phyloP scores from a whole-genome alignment of 1,284 basidiomycete genomes.

The Porodaedalea pini region DNA sequence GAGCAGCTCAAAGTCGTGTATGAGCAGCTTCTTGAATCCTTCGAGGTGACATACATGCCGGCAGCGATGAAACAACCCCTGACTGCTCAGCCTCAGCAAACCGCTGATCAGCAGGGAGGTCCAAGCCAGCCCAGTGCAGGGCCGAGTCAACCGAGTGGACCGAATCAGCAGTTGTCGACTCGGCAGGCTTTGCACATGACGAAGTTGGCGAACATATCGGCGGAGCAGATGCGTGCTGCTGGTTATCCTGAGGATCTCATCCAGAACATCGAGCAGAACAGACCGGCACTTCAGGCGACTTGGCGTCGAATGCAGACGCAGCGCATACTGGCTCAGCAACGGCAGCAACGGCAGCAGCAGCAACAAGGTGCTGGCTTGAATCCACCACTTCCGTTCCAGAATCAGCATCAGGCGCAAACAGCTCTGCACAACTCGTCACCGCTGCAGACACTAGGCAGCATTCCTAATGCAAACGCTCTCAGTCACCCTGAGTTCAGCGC shows the following conservation, averaged over 20 bases:
- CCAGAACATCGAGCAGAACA: slow-evolving; percentile 52
- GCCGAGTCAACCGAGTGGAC: slow-evolving; percentile 13
- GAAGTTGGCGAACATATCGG: slow-evolving; percentile 40
- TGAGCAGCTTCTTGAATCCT: slow-evolving; percentile 49
- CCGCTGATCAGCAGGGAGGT: slow-evolving; percentile 2
- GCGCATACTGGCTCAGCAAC: slow-evolving; percentile 20
- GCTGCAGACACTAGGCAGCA: background rate
- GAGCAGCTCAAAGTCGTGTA: slow-evolving; percentile 58
- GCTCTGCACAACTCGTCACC: background rate
- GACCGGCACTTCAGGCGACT: slow-evolving; percentile 33
- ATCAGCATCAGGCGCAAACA: background rate
- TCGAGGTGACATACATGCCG: slow-evolving; percentile 51
- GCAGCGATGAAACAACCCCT: slow-evolving; percentile 26
- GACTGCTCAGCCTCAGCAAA: slow-evolving; percentile 11
- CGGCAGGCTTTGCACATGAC: slow-evolving; percentile 31
- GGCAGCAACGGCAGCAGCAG: slow-evolving; percentile 7
- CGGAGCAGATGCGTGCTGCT: slow-evolving; percentile 48
- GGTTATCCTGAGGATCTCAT: slow-evolving; percentile 52
- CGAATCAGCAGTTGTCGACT: slow-evolving; percentile 19
- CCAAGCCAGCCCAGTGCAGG: slow-evolving; percentile 6
- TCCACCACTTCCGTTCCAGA: background rate
- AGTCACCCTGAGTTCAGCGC: background rate
- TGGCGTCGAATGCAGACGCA: slow-evolving; percentile 21
- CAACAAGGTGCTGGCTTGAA: background rate
- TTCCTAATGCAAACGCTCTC: background rate